Conservation (phyloP, 352 stramenopile genomes). For the Phytophthora tubulina region DNA sequence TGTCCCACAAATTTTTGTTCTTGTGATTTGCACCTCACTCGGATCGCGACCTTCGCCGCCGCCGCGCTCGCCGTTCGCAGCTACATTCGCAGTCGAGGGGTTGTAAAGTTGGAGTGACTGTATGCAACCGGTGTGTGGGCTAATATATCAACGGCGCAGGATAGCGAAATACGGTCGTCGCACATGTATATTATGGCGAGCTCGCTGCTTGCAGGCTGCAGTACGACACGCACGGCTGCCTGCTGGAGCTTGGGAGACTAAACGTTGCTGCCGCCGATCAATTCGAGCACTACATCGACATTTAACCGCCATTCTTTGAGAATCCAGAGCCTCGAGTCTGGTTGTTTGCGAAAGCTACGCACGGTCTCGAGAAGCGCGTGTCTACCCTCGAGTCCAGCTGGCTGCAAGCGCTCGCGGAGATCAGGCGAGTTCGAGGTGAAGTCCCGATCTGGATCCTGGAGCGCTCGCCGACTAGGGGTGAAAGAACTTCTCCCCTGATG, state of each 20-base stretch:
- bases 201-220: not conserved
- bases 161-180: not conserved
- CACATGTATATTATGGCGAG: not conserved
- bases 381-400: conserved; percentile 17
- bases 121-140: not conserved
- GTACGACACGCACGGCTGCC: not conserved
- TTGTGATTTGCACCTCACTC: not conserved
- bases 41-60: not conserved
- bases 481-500: not conserved
- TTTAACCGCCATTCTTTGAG: conserved; percentile 4
- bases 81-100: conserved; percentile 6
- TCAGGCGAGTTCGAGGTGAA: conserved; percentile 6
- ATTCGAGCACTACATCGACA: not conserved
- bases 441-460: not conserved
- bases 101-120: conserved; percentile 1
- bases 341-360: conserved; percentile 17
- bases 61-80: not conserved
- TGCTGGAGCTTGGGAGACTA: not conserved
- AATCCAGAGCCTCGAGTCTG: conserved; percentile 15
- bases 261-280: not conserved
- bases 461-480: not conserved
- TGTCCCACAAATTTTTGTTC: not conserved
- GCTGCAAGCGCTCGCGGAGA: not conserved
- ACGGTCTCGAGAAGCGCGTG: conserved; percentile 18
- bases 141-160: not conserved